phyloP scores from a whole-genome alignment of 805 yeast species.

The Clavispora vitiphila region DNA sequence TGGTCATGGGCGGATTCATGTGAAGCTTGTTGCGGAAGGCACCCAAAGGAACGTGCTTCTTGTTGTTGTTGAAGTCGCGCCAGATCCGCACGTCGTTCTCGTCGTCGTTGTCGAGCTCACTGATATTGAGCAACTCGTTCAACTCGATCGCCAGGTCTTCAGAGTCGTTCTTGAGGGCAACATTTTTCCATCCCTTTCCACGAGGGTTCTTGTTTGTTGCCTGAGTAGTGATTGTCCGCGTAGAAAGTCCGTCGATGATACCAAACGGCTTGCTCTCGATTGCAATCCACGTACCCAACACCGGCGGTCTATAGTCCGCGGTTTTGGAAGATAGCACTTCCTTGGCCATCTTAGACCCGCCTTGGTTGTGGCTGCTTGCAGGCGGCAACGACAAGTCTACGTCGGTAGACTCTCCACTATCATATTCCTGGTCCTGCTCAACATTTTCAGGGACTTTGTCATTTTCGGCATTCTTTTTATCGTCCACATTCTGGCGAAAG shows the following conservation, averaged over 20 bases:
- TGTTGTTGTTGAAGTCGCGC: slow-evolving; percentile 41
- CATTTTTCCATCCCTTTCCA: slow-evolving; percentile 19
- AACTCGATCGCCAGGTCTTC: slow-evolving; percentile 44
- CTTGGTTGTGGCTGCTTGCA: slow-evolving; percentile 44
- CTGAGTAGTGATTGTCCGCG: slow-evolving; percentile 59
- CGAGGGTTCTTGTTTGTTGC: slow-evolving; percentile 8
- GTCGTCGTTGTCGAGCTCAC: slow-evolving; percentile 73
- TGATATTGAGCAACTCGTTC: slow-evolving; percentile 83
- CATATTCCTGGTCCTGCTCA: slow-evolving; percentile 34
- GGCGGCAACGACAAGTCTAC: slow-evolving; percentile 84
- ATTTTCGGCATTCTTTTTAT: slow-evolving; percentile 4
- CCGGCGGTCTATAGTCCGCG: slow-evolving; percentile 84
- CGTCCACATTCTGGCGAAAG: slow-evolving; percentile 21
- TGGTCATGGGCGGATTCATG: slow-evolving; percentile 22
- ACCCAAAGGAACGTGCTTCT: slow-evolving; percentile 65
- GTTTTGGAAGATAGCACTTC: slow-evolving; percentile 87
- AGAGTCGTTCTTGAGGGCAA: slow-evolving; percentile 11
- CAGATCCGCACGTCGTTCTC: slow-evolving; percentile 50
- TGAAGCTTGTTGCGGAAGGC: slow-evolving; percentile 78
- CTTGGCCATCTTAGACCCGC: slow-evolving; percentile 79
- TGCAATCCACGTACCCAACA: slow-evolving; percentile 88
- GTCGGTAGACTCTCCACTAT: slow-evolving; percentile 89
- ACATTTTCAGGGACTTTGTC: slow-evolving; percentile 5
- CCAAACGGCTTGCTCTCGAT: slow-evolving; percentile 79
- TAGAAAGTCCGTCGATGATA: slow-evolving; percentile 89